phyloP scores from a whole-genome alignment of 2,329 filamentous ascomycete genomes.

The Thelonectria rubi region DNA sequence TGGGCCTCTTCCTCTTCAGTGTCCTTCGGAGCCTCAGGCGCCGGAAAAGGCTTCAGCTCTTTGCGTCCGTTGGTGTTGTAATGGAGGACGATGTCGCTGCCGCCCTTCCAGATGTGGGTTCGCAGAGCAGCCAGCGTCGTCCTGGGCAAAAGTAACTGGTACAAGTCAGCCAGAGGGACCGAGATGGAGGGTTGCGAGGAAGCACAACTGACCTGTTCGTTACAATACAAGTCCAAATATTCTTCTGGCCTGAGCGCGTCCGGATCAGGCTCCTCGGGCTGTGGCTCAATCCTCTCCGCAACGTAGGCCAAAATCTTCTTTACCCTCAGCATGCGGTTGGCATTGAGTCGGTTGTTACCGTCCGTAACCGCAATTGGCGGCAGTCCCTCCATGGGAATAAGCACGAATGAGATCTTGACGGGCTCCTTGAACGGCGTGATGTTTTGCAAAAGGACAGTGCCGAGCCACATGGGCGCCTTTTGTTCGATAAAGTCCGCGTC shows the following conservation, averaged over 20 bases:
- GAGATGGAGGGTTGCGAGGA: background rate
- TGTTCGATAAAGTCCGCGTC: slow-evolving; percentile 88
- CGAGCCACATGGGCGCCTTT: slow-evolving; percentile 89
- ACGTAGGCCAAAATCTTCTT: slow-evolving; percentile 95
- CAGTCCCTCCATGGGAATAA: slow-evolving; percentile 79
- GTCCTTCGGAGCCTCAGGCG: slow-evolving; percentile 31
- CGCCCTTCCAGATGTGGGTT: slow-evolving; percentile 92
- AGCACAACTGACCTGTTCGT: slow-evolving; percentile 76
- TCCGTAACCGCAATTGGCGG: slow-evolving; percentile 79
- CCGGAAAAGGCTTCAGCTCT: slow-evolving; percentile 56
- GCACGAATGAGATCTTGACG: slow-evolving; percentile 92
- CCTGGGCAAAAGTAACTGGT: slow-evolving; percentile 73
- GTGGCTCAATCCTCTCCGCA: slow-evolving; percentile 86
- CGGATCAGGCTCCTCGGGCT: slow-evolving; percentile 66
- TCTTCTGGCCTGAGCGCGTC: slow-evolving; percentile 81
- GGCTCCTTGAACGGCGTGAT: slow-evolving; percentile 87
- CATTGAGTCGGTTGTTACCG: slow-evolving; percentile 90
- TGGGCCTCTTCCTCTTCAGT: slow-evolving; percentile 34
- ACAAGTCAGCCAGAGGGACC: slow-evolving; percentile 21
- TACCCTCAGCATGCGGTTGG: slow-evolving; percentile 94
- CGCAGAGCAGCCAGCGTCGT: slow-evolving; percentile 96
- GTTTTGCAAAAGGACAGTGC: slow-evolving; percentile 86
- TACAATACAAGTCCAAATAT: slow-evolving; percentile 94
- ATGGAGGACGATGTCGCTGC: slow-evolving; percentile 88
- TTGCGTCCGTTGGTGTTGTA: slow-evolving; percentile 94